Percentiles rank a stretch among this genome's conserved stretches.
These are phyloP conservation scores for Jasminum sambac DNA, from an alignment of 257 asterid genomes.

Conservation along the genomic window DNA sequence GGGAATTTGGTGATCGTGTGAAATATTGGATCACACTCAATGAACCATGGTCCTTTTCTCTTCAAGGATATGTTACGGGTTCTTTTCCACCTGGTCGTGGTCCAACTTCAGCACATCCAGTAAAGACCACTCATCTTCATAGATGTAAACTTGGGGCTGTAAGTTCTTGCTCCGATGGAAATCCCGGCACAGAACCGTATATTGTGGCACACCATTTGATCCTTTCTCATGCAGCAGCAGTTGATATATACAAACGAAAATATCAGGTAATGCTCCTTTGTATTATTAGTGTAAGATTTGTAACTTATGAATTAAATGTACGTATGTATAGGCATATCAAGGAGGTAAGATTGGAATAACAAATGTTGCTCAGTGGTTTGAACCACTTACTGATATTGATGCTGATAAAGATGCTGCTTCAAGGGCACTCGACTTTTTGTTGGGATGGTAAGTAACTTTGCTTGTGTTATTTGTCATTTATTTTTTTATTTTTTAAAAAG, in stretches of 20 bases:
- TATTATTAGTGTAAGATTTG: too few relatives aligned
- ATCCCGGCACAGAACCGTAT: constrained; percentile 23
- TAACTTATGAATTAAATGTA: background rate
- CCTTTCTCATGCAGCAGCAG: constrained; percentile 22
- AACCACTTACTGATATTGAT: constrained; percentile 23
- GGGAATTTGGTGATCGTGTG: constrained; percentile 49
- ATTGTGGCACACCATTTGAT: constrained; percentile 17
- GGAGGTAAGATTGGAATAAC: constrained; percentile 39
- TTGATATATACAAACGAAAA: constrained; percentile 7
- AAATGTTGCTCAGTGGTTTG: constrained; percentile 25
- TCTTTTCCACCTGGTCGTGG: constrained; percentile 31
- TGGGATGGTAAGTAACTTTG: constrained; percentile 31
- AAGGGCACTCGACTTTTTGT: constrained; percentile 28
- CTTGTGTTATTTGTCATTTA: too few relatives aligned
- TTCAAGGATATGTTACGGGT: constrained; percentile 20
- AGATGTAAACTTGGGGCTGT: background rate
- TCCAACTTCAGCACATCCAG: background rate
- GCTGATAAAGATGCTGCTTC: constrained; percentile 19
- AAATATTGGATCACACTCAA: constrained; percentile 43
- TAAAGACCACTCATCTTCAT: background rate
- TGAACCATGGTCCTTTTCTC: constrained; percentile 32
- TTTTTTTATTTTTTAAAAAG: too few relatives aligned
- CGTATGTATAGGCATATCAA: constrained; percentile 22
- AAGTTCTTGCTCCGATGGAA: background rate
- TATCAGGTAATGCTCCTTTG: constrained; percentile 19